Evolutionary conservation across 257 asterid species (phyloP).

Genomic region (Solanum chilense): DNA sequence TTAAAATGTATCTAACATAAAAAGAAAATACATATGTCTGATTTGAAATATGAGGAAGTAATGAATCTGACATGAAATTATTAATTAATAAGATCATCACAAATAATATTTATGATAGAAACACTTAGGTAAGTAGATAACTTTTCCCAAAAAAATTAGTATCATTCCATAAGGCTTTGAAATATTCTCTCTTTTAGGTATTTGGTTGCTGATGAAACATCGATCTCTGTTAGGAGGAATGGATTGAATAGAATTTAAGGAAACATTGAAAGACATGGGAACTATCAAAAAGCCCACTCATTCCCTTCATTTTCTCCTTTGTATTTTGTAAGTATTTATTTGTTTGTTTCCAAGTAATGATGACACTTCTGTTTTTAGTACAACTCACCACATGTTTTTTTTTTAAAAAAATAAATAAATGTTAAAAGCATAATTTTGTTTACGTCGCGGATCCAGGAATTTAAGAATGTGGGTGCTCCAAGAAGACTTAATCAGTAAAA

Average conservation of each 20-base stretch:
- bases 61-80: no score
- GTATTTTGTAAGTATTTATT: not conserved
- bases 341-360: not conserved
- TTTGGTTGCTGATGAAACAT: not conserved
- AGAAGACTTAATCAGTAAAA: no score
- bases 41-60: not conserved
- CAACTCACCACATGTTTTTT: not conserved
- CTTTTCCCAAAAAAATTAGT: not conserved
- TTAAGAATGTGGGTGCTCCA: no score
- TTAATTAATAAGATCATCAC: no score
- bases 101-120: not conserved
- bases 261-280: constrained; percentile 6
- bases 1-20: not conserved
- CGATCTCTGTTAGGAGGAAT: not conserved
- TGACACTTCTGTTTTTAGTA: not conserved
- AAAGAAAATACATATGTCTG: no score
- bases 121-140: not conserved
- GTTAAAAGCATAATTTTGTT: not conserved
- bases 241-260: constrained; percentile 4
- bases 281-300: constrained; percentile 9
- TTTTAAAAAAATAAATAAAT: not conserved
- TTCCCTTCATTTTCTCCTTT: not conserved
- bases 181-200: not conserved
- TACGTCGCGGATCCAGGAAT: no score
- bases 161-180: not conserved